Percentiles rank a stretch among this genome's conserved stretches.
Conservation (phyloP, 192 early-diverging fungal genomes). For the Backusella parvicylindrica region DNA sequence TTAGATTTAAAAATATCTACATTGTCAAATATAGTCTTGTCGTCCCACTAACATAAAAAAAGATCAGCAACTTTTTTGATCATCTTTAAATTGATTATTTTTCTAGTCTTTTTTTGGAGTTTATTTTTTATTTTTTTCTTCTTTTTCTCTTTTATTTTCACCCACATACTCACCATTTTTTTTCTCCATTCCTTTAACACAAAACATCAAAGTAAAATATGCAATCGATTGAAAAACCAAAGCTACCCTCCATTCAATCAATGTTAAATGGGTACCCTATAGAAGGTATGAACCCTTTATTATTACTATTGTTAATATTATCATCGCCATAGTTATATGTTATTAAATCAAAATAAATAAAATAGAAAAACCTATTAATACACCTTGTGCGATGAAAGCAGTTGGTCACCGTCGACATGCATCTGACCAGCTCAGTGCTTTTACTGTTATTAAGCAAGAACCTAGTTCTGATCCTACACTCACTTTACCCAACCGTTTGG, state of each 20-base stretch:
- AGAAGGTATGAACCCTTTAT: background rate
- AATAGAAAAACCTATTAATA: background rate
- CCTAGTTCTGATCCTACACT: background rate
- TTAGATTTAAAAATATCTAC: constrained; percentile 19
- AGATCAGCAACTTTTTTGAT: constrained; percentile 2
- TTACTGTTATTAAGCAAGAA: constrained; percentile 68
- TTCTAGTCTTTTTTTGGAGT: background rate
- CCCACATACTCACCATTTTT: background rate
- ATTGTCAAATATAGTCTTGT: background rate
- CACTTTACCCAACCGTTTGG: background rate
- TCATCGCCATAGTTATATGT: background rate
- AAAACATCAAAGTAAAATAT: constrained; percentile 9
- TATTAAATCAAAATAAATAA: background rate
- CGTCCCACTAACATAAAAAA: constrained; percentile 3
- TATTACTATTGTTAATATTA: background rate
- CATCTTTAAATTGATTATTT: constrained; percentile 13
- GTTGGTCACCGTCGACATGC: constrained; percentile 18
- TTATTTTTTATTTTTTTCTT: background rate
- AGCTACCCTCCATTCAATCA: constrained; percentile 44
- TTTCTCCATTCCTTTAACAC: constrained; percentile 7
- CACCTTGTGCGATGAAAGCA: background rate
- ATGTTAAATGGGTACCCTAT: constrained; percentile 40
- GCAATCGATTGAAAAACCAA: constrained; percentile 86
- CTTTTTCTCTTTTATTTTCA: background rate
- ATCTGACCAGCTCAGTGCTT: constrained; percentile 11